Base-by-base conservation (phyloP, 257 asterid genomes). In the Solanum phureja region DNA sequence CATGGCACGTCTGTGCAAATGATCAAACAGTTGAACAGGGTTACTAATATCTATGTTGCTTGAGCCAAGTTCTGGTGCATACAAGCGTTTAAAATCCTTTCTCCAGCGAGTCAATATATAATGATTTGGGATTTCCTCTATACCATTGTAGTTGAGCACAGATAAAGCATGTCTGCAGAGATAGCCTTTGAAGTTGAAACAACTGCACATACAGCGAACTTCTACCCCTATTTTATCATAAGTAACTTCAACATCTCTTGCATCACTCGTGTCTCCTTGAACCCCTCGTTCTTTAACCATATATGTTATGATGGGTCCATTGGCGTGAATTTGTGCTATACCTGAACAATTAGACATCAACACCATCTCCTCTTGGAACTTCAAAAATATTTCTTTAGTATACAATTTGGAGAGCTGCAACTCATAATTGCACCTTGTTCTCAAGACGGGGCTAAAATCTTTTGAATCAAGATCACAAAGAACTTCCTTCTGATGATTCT, bases 131-230 rank as follows among this genome's bases (percentile, higher is more conserved):
- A 91, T 52, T 11, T 91, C 91, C 68, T 86, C 90, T 38, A 91
- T n/a, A 37, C 91, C 87, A 16, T 86, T 87, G 82, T 68, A 86
- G 75, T 71, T 88, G 16, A 91, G 91, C 58, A 89, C 87, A 16
- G 87, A 38, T 38, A 88, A 49, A 24, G 93, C 91, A 88, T 91
- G 93, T 23, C 90, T 69, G 89, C 93, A 91, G 27, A 89, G 84
- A 85, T 89, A 88, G 29, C 93, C 93, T 77, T 60, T 86, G 60
- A 91, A 89, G 40, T 89, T 91, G 91, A 91, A 91, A 82, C 90
- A 91, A 84, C 87, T 44, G 62, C 93, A 91, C 24, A 58, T 88
- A 74, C 93, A 91, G 6, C 91, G 91, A 84, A 91, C 87, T 86
- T 91, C 93, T 11, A 37, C 40, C 29, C 88, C 91, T 60, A 74